These are phyloP conservation scores for Penicillium ucsense DNA, from an alignment of 495 filamentous ascomycete genomes.

Conservation along the genomic window DNA sequence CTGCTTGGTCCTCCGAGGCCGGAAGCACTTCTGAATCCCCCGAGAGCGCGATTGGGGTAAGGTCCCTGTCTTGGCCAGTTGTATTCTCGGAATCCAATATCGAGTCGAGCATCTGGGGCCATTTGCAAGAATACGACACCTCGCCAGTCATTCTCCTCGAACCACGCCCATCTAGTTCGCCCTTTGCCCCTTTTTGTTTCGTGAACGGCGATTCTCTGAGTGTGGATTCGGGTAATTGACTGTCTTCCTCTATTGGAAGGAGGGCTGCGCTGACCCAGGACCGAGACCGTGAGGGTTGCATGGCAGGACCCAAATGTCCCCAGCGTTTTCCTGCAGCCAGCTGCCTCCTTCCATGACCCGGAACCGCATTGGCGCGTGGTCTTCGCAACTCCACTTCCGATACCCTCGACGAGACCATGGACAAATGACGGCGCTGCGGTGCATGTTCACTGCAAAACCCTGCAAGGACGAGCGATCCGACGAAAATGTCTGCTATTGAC, in stretches of 20 bases:
- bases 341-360: slow-evolving; percentile 6
- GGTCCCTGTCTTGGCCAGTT: background rate
- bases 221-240: background rate
- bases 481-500: slow-evolving; percentile 46
- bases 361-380: slow-evolving; percentile 9
- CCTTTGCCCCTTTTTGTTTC: background rate
- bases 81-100: background rate
- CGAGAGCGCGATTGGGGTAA: background rate
- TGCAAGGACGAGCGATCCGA: slow-evolving; percentile 54
- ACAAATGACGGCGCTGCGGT: slow-evolving; percentile 21
- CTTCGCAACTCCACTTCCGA: slow-evolving; percentile 7
- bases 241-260: slow-evolving; percentile 10
- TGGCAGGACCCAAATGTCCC: slow-evolving; percentile 12
- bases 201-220: background rate
- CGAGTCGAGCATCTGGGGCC: background rate
- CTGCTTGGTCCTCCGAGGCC: background rate
- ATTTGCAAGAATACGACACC: background rate
- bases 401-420: slow-evolving; percentile 14
- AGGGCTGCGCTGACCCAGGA: slow-evolving; percentile 24
- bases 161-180: background rate
- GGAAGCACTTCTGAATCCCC: background rate
- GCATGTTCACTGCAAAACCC: slow-evolving; percentile 51
- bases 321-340: slow-evolving; percentile 10
- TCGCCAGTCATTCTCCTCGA: background rate
- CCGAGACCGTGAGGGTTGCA: slow-evolving; percentile 16